phyloP scores from a whole-genome alignment of 208 protist genomes.

The Leishmania lainsoni region DNA sequence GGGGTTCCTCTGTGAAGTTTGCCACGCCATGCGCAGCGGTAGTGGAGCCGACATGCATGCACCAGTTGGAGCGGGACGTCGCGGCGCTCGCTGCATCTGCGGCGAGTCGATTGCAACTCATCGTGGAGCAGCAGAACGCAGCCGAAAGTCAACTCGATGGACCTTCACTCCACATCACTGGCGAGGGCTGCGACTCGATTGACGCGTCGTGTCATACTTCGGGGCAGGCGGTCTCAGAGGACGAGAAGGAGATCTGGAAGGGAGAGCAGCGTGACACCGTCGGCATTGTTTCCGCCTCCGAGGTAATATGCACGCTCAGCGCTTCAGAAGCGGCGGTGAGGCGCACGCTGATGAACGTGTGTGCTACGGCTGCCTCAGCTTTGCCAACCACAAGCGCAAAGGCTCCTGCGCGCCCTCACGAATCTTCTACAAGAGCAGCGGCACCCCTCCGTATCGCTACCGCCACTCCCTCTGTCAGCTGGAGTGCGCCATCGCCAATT shows the following conservation, averaged over 20 bases:
- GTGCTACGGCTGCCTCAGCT: not conserved
- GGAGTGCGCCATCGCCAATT: not conserved
- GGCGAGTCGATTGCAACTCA: not conserved
- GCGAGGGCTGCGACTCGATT: not conserved
- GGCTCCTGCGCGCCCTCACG: not conserved
- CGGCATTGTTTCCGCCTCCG: not conserved
- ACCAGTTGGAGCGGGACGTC: not conserved
- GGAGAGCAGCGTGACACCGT: not conserved
- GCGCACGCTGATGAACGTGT: not conserved
- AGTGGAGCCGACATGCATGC: not conserved
- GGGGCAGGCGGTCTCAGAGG: not conserved
- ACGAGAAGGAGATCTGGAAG: not conserved
- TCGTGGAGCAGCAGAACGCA: slow-evolving; percentile 2
- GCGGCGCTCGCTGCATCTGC: not conserved
- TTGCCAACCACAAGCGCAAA: not conserved
- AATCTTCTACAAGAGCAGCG: not conserved
- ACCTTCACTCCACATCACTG: not conserved
- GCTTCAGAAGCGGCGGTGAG: not conserved
- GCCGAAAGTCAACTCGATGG: not conserved
- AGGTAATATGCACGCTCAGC: not conserved
- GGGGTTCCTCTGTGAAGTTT: no score
- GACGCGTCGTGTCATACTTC: not conserved
- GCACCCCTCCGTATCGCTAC: not conserved
- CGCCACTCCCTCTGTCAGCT: not conserved
- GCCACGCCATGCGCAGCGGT: not conserved